phyloP scores from a whole-genome alignment of 2,329 filamentous ascomycete genomes.

The Zymoseptoria brevis region DNA sequence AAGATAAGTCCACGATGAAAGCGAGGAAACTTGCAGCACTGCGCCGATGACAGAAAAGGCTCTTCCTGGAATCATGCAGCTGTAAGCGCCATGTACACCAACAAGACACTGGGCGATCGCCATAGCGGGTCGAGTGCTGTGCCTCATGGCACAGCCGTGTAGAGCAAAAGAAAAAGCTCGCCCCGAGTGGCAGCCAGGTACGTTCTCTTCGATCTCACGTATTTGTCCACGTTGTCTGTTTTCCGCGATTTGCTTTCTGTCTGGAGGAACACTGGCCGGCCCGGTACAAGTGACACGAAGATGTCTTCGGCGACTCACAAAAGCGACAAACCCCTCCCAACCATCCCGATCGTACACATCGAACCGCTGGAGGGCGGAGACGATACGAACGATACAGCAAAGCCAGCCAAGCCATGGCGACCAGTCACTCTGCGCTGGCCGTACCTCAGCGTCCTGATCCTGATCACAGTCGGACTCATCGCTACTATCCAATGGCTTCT shows the following conservation, averaged over 20 bases:
- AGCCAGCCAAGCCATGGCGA: conserved; percentile 29
- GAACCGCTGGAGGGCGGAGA: neutral
- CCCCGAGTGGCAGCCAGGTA: neutral
- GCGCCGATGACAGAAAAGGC: too few relatives aligned
- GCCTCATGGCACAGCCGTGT: neutral
- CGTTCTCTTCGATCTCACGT: neutral
- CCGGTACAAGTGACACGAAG: neutral
- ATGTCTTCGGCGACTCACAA: neutral
- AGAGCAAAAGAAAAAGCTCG: neutral
- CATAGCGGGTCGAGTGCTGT: neutral
- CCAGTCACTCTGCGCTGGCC: conserved; percentile 31
- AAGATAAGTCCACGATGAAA: too few relatives aligned
- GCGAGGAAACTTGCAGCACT: too few relatives aligned
- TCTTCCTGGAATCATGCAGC: neutral
- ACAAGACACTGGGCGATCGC: neutral
- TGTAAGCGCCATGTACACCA: neutral
- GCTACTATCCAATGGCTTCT: conserved; percentile 41
- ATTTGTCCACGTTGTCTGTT: neutral
- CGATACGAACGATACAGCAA: neutral
- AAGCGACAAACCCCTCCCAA: neutral
- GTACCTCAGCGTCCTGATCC: conserved; percentile 33
- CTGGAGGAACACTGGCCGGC: neutral
- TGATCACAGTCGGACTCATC: conserved; percentile 31
- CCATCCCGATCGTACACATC: neutral
- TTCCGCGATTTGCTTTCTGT: neutral